A percentile compares a stretch with the other conserved stretches of the same genome.
These are phyloP conservation scores for Sphagnurus paluster DNA, from an alignment of 1,284 basidiomycete genomes.

Conservation along the genomic window DNA sequence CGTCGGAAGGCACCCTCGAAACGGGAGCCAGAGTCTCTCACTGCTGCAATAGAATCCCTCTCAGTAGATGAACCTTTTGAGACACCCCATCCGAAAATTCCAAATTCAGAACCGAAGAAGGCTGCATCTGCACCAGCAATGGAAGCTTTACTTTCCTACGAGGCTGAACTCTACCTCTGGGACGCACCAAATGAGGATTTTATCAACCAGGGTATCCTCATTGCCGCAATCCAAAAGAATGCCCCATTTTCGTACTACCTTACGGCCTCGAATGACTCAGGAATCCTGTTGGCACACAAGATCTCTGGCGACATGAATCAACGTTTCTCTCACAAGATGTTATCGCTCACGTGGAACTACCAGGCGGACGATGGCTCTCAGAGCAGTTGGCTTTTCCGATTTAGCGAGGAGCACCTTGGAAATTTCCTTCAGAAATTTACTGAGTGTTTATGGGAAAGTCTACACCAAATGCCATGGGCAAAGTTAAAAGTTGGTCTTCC, in stretches of 20 bases:
- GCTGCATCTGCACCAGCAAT: slow-evolving; percentile 22
- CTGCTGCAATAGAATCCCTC: slow-evolving; percentile 8
- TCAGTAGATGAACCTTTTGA: slow-evolving; percentile 10
- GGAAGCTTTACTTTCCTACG: slow-evolving; percentile 38
- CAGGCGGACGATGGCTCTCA: slow-evolving; percentile 59
- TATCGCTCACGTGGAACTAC: slow-evolving; percentile 86
- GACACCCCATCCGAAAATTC: slow-evolving; percentile 17
- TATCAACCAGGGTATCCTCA: slow-evolving; percentile 71
- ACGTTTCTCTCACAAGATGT: slow-evolving; percentile 59
- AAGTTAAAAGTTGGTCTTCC: slow-evolving; percentile 73
- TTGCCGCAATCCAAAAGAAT: slow-evolving; percentile 60
- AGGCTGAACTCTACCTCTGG: slow-evolving; percentile 73
- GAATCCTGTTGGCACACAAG: slow-evolving; percentile 58
- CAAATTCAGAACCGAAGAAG: slow-evolving; percentile 3
- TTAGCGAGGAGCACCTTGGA: slow-evolving; percentile 62
- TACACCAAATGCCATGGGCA: slow-evolving; percentile 75
- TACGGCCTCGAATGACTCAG: slow-evolving; percentile 51
- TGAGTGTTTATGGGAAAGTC: slow-evolving; percentile 79
- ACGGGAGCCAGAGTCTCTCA: slow-evolving; percentile 15
- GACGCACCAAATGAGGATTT: slow-evolving; percentile 72
- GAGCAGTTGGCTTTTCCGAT: slow-evolving; percentile 86
- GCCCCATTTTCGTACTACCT: slow-evolving; percentile 65
- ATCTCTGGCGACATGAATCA: slow-evolving; percentile 77
- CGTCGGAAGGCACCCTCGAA: slow-evolving; percentile 31
- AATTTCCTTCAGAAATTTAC: slow-evolving; percentile 72